Base-by-base conservation (phyloP, 768 basidiomycete species). In the Amanita inopinata region DNA sequence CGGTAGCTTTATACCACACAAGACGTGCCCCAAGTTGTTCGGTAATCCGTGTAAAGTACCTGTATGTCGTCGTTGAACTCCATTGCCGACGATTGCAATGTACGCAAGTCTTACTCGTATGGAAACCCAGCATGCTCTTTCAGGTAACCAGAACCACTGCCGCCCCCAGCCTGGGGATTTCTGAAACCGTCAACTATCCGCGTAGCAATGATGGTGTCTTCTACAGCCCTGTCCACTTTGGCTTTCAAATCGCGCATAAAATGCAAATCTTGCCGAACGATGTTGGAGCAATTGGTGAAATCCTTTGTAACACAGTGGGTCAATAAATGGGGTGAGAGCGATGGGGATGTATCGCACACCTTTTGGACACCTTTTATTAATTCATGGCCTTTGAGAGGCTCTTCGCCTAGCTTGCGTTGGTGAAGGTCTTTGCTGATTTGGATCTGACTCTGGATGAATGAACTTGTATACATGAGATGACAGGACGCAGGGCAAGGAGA, bases 71-170 rank as follows among this genome's bases (percentile, higher is more conserved):
- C 36, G 22, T 12, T 55, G 2, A 56, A 27, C 17, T 28, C 3
- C 19, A 32, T 23, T n/a, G n/a, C n/a, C n/a, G 12, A 10, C 4
- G 11, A 24, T 25, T 31, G 11, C 17, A 24, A 6, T 7, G 23
- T 19, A n/a, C 12, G 27, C 27, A 3, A 14, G n/a, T 66, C 79
- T 35, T 50, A 88, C 83, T 88, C 87, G 7, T 86, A 63, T 17
- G 87, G 87, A 60, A 89, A 91, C n/a, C 66, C 69, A 2, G 87
- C 82, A 46, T 87, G 76, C 38, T 82, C 82, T 55, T 84, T 87
- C 38, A 88, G 63, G 59, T 83, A 78, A 17, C 69, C 69, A 15
- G 33, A 22, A 34, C n/a, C 18, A 18, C 12, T 20, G 35, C 12
- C 39, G 10, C 74, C 77, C 46, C 78, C 73, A 51, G 78, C 76